These are phyloP conservation scores for Mangifera indica DNA, from an alignment of 345 rosid species.

Conservation along the genomic window DNA sequence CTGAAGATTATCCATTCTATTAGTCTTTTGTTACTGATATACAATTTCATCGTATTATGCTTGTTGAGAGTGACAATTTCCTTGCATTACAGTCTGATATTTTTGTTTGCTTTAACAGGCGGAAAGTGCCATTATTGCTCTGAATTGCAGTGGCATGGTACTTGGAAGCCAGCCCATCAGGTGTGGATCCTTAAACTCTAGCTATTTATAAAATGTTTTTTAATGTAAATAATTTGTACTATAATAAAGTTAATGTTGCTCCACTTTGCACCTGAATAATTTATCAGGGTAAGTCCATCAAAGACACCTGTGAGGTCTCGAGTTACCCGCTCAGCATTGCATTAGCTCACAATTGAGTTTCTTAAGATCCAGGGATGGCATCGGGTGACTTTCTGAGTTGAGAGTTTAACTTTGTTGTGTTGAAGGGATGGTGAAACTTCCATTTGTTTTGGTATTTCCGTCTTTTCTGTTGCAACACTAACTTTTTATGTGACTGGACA, in stretches of 20 bases:
- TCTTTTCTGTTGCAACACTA: constrained; percentile 35
- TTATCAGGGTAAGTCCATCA: constrained; percentile 72
- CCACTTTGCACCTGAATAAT: background rate
- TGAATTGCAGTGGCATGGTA: constrained; percentile 72
- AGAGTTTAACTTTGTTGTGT: constrained; percentile 30
- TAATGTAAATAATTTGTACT: background rate
- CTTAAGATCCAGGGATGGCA: constrained; percentile 32
- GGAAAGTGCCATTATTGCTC: constrained; percentile 72
- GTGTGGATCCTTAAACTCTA: constrained; percentile 26
- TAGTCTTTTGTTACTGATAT: background rate
- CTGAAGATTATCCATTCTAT: too few relatives aligned
- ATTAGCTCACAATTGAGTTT: constrained; percentile 25
- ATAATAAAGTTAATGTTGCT: constrained; percentile 1
- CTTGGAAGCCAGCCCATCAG: constrained; percentile 74
- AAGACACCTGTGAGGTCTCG: constrained; percentile 87
- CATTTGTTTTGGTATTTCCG: constrained; percentile 36
- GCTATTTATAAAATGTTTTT: background rate
- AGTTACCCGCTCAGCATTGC: constrained; percentile 42
- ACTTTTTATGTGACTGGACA: constrained; percentile 7
- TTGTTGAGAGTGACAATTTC: background rate
- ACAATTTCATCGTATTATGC: background rate
- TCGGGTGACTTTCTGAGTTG: constrained; percentile 23
- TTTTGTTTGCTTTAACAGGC: constrained; percentile 48
- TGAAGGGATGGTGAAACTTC: constrained; percentile 43
- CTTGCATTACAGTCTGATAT: background rate